Evolutionary conservation across 2,329 filamentous ascomycete species (phyloP).

Genomic region (Periconia macrospinosa): DNA sequence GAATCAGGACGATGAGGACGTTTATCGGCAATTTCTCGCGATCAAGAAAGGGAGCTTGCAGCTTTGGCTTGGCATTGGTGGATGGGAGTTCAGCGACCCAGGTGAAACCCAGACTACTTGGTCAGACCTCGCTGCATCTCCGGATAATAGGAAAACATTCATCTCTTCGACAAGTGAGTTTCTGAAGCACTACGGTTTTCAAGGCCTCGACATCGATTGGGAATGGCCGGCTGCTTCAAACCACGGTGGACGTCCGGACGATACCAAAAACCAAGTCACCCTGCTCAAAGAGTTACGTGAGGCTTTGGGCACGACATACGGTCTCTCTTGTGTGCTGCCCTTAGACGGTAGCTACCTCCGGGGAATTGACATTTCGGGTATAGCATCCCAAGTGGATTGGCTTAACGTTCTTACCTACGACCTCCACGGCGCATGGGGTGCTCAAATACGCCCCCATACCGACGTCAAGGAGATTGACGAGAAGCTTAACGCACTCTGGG

Average conservation of each 20-base stretch:
- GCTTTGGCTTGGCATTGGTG: slow-evolving; percentile 45
- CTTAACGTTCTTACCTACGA: slow-evolving; percentile 54
- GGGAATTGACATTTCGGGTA: slow-evolving; percentile 26
- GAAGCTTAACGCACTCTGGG: slow-evolving; percentile 51
- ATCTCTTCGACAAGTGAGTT: slow-evolving; percentile 4
- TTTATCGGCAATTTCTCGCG: slow-evolving; percentile 20
- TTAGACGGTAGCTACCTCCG: slow-evolving; percentile 30
- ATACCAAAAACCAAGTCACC: slow-evolving; percentile 26
- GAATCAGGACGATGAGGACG: slow-evolving; percentile 16
- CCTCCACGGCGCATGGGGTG: slow-evolving; percentile 44
- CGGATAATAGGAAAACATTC: slow-evolving; percentile 23
- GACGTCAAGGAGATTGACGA: slow-evolving; percentile 53
- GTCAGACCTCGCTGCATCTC: slow-evolving; percentile 33
- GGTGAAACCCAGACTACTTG: slow-evolving; percentile 42
- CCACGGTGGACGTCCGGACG: slow-evolving; percentile 40
- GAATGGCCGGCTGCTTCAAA: slow-evolving; percentile 33
- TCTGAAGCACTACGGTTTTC: slow-evolving; percentile 5
- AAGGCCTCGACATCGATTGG: slow-evolving; percentile 48
- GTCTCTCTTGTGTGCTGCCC: slow-evolving; percentile 28
- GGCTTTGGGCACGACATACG: too few species aligned
- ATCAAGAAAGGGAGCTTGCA: slow-evolving; percentile 23
- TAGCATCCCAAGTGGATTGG: slow-evolving; percentile 39
- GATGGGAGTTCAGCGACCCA: slow-evolving; percentile 38
- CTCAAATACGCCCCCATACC: slow-evolving; percentile 44
- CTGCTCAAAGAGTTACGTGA: slow-evolving; percentile 3